Evolutionary conservation across 176 grass and related monocot species (phyloP).

Genomic region (Cenchrus purpureus): DNA sequence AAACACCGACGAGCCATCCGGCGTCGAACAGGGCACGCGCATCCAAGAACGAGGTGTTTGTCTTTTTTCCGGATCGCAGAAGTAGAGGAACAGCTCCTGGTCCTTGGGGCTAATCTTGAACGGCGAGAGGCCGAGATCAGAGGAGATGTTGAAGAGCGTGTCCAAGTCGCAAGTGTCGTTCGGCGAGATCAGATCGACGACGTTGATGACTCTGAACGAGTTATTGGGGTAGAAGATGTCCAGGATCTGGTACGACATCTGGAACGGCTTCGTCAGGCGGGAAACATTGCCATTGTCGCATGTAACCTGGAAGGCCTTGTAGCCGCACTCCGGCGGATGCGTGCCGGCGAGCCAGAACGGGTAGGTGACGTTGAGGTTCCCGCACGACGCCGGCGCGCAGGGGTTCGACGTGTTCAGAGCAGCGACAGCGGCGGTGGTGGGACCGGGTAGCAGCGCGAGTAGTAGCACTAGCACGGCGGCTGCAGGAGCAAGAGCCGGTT

Average conservation of each 20-base stretch:
- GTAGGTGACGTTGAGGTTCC: constrained; percentile 34
- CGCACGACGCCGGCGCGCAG: constrained; percentile 37
- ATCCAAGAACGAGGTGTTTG: neutral
- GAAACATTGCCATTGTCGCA: neutral
- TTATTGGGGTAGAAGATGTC: neutral
- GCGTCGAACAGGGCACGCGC: too few relatives aligned
- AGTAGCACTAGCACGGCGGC: too few relatives aligned
- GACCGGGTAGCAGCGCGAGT: too few relatives aligned
- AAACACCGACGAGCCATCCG: neutral
- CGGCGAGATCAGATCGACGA: too few relatives aligned
- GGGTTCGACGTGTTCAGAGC: neutral
- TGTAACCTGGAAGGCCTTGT: constrained; percentile 9
- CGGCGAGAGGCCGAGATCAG: constrained; percentile 37
- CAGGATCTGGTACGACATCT: constrained; percentile 2
- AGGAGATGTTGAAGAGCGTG: neutral
- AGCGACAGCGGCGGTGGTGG: too few relatives aligned
- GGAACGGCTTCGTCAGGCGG: neutral
- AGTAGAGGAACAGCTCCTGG: constrained; percentile 48
- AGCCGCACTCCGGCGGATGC: constrained; percentile 42
- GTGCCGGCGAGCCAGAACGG: constrained; percentile 56
- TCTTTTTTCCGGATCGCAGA: neutral
- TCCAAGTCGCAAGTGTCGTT: neutral
- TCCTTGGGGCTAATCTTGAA: constrained; percentile 38
- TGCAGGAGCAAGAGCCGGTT: neutral
- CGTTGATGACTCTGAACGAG: too few relatives aligned